These are phyloP conservation scores for Geotrichum carabidarum DNA, from an alignment of 1,139 yeast genomes.

Conservation along the genomic window DNA sequence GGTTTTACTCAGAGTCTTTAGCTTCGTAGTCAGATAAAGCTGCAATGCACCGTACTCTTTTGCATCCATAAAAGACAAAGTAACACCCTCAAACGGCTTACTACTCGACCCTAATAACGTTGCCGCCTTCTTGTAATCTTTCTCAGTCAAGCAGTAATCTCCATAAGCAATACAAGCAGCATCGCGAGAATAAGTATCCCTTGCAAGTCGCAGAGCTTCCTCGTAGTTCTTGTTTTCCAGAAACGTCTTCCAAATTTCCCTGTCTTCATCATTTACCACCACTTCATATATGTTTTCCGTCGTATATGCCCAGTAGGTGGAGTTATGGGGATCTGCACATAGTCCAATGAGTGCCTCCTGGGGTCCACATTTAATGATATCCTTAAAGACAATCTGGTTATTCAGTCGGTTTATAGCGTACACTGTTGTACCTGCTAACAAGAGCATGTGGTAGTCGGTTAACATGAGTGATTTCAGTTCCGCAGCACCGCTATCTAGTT, in stretches of 20 bases:
- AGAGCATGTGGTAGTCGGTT: conserved; percentile 51
- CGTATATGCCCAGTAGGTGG: conserved; percentile 61
- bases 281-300: conserved; percentile 56
- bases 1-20: conserved; percentile 39
- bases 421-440: conserved; percentile 43
- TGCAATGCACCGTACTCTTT: conserved; percentile 46
- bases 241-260: conserved; percentile 72
- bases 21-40: conserved; percentile 53
- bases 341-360: conserved; percentile 51
- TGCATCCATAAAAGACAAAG: conserved; percentile 55
- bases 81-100: conserved; percentile 66
- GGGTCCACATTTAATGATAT: conserved; percentile 36
- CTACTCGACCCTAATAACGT: conserved; percentile 56
- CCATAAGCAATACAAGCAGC: conserved; percentile 62
- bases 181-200: conserved; percentile 47
- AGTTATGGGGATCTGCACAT: conserved; percentile 50
- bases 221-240: conserved; percentile 59
- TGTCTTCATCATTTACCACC: conserved; percentile 60
- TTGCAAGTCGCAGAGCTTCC: conserved; percentile 54
- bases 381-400: conserved; percentile 44
- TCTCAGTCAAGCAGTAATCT: conserved; percentile 43
- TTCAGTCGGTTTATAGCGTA: conserved; percentile 48
- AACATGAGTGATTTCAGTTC: conserved; percentile 41
- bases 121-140: conserved; percentile 52
- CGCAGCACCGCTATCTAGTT: conserved; percentile 24